Evolutionary conservation across 805 yeast species (phyloP).

Genomic region (Starmerella floricola): DNA sequence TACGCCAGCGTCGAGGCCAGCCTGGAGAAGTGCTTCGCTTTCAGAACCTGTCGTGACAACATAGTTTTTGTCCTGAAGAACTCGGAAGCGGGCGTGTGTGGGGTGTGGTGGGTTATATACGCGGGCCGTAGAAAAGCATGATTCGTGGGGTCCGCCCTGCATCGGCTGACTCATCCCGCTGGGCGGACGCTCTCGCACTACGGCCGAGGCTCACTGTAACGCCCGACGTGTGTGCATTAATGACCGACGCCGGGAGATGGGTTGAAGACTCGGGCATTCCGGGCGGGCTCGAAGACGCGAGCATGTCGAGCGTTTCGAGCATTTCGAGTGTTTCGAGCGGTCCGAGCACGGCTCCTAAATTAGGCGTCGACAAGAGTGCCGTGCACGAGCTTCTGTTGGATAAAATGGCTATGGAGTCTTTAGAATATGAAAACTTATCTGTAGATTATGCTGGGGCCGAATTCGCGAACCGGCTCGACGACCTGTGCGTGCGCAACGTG

Average conservation of each 20-base stretch:
- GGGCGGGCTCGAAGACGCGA: no score
- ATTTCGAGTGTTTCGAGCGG: background rate
- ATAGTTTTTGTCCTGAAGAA: background rate
- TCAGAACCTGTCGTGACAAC: background rate
- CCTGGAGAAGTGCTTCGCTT: conserved; percentile 2
- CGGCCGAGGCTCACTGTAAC: no score
- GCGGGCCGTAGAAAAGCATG: background rate
- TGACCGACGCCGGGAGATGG: no score
- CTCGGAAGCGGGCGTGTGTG: background rate
- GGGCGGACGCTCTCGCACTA: no score
- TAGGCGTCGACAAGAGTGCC: background rate
- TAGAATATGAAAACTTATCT: conserved; percentile 3
- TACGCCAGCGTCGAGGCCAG: conserved; percentile 63
- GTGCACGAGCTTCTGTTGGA: conserved; percentile 10
- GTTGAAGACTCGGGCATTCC: no score
- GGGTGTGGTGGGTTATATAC: background rate
- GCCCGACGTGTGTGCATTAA: no score
- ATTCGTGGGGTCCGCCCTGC: background rate
- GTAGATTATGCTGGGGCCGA: background rate
- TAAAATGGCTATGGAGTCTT: conserved; percentile 15
- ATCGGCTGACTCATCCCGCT: no score
- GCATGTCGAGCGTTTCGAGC: no score
- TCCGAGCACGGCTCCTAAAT: background rate
- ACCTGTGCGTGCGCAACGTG: conserved; percentile 9
- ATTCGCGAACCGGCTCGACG: conserved; percentile 7